Base-by-base conservation (phyloP, 2,329 filamentous ascomycete genomes). In the Chaetomium sp. region DNA sequence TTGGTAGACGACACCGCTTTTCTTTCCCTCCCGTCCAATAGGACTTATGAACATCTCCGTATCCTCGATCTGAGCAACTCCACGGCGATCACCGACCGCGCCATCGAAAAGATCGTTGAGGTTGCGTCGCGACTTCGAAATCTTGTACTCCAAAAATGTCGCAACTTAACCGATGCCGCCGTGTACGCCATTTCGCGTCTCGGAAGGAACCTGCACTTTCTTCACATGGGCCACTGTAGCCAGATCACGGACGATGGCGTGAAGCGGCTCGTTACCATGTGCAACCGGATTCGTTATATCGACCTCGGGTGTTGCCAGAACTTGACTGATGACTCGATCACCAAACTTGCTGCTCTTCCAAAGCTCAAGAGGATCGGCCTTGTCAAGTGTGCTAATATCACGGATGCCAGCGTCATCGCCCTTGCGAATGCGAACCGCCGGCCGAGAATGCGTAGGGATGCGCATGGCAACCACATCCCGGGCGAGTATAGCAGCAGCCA, bases 271-370 rank as follows among this genome's bases (percentile, higher is more conserved):
- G 92, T 97, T 47, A 88, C 90, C 70, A 83, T 82, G 60, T 99
- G 95, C 81, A 98, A 94, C 73, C 87, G 95, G 27, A 98, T 99
- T 70, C 87, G 95, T 62, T 99, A 99, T 75, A 99, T 99, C 69
- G 95, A 99, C 75, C 81, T 99, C 51, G 95, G 95, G n/a, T 98
- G 95, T 79, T 99, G 95, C 77, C 86, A 85, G 16, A 89, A 92
- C 71, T 81, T 99, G 66, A 98, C 95, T 0, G 95, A 99, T 72
- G 83, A 85, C 12, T 97, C 93, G 25, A 90, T 99, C 19, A 90
- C 85, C 67, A 89, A 92, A 68, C 82, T 99, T 45, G 93, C 95
- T 5, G 87, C 87, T 16, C 83, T 99, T 6, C 95, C 95, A 3
- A 99, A 99, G 77, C 81, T 99, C 60, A 93, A 97, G 80, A 85